These are phyloP conservation scores for Backusella morwellensis DNA, from an alignment of 192 early-diverging fungal species.

Conservation along the genomic window DNA sequence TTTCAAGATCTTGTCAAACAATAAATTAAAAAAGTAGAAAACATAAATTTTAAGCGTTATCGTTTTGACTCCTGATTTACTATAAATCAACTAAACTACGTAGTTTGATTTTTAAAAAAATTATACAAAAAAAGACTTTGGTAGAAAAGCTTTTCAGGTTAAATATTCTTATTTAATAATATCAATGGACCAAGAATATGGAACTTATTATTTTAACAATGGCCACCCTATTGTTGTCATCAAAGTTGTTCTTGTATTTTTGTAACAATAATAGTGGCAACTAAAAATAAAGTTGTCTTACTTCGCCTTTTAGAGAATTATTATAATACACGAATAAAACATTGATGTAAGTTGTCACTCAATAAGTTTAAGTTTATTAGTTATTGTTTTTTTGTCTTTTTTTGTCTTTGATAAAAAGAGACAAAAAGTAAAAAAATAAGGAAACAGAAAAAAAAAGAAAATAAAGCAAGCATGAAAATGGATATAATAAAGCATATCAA, in stretches of 20 bases:
- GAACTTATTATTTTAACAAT: background rate
- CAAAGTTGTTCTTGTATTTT: background rate
- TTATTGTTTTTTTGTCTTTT: background rate
- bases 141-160: background rate
- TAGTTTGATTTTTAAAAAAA: background rate
- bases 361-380: background rate
- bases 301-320: background rate
- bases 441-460: background rate
- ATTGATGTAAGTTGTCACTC: background rate
- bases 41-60: background rate
- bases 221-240: background rate
- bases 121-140: background rate
- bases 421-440: background rate
- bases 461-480: background rate
- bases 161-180: background rate
- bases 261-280: background rate
- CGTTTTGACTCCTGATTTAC: background rate
- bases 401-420: background rate
- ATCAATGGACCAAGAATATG: background rate
- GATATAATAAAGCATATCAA: background rate
- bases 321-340: background rate
- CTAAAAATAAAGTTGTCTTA: background rate
- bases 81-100: background rate
- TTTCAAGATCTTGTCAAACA: background rate
- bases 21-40: background rate